Conservation (phyloP, 1,284 basidiomycete genomes). For the Ceratobasidium sp. region DNA sequence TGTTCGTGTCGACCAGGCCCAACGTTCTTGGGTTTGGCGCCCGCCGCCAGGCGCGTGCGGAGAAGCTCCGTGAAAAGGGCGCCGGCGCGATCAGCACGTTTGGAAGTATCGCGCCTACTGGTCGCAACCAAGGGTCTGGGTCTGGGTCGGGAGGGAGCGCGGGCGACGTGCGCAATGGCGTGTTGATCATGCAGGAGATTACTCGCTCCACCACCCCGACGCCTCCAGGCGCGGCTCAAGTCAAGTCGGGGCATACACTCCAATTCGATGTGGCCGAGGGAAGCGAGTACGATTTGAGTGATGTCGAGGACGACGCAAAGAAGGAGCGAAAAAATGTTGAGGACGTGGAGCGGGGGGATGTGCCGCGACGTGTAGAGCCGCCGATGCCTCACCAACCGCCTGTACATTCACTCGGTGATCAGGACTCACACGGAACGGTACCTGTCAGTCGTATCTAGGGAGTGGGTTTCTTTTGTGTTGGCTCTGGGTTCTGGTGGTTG, state of each 20-base stretch:
- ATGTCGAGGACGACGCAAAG: slow-evolving; percentile 16
- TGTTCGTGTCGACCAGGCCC: slow-evolving; percentile 44
- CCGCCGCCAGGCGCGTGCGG: slow-evolving; percentile 30
- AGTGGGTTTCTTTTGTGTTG: slow-evolving; percentile 4
- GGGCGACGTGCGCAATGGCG: slow-evolving; percentile 9
- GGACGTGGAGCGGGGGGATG: slow-evolving; percentile 21
- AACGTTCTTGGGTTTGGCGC: slow-evolving; percentile 43
- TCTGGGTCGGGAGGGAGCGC: slow-evolving; percentile 7
- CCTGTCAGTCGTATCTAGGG: slow-evolving; percentile 1
- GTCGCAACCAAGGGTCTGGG: slow-evolving; percentile 4
- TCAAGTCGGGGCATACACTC: slow-evolving; percentile 33
- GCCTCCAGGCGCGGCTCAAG: background rate
- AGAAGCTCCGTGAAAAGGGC: slow-evolving; percentile 30
- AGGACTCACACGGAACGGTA: background rate
- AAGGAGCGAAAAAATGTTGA: background rate
- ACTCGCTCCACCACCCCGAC: slow-evolving; percentile 1
- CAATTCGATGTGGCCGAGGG: slow-evolving; percentile 27
- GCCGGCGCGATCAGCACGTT: slow-evolving; percentile 27
- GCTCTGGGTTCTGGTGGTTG: background rate
- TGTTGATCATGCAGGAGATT: slow-evolving; percentile 33
- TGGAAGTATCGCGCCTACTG: slow-evolving; percentile 35
- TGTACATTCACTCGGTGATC: background rate
- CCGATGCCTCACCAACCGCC: background rate
- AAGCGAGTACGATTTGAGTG: slow-evolving; percentile 25
- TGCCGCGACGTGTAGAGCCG: background rate